Evolutionary conservation across 495 filamentous ascomycete genomes (phyloP).

Genomic region (Penicillium dipodomyicola): DNA sequence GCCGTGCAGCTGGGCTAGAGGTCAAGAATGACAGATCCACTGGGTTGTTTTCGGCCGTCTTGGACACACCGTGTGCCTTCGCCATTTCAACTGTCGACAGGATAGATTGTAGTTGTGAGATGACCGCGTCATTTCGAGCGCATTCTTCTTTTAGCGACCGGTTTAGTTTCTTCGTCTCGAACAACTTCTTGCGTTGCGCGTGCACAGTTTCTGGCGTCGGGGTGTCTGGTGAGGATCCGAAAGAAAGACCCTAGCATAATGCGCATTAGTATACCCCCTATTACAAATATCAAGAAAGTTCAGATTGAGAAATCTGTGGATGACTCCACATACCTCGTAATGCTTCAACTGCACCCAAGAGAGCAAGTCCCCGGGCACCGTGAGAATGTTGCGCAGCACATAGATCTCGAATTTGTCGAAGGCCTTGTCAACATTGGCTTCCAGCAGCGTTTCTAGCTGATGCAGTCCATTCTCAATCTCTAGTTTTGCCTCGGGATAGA

Average conservation of each 20-base stretch:
- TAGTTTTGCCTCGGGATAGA: constrained; percentile 59
- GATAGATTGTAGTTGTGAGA: constrained; percentile 62
- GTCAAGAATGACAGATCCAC: constrained; percentile 56
- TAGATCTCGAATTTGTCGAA: constrained; percentile 83
- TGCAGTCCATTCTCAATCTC: constrained; percentile 91
- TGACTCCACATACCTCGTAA: constrained; percentile 64
- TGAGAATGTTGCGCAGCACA: constrained; percentile 83
- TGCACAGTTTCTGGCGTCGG: constrained; percentile 66
- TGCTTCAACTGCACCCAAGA: constrained; percentile 78
- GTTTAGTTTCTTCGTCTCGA: constrained; percentile 79
- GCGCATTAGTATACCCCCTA: constrained; percentile 16
- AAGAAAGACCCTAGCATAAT: constrained; percentile 34
- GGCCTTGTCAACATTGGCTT: constrained; percentile 69
- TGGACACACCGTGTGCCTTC: constrained; percentile 25
- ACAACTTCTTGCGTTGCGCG: constrained; percentile 68
- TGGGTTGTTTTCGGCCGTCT: constrained; percentile 18
- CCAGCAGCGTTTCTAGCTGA: constrained; percentile 92
- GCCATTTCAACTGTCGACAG: constrained; percentile 34
- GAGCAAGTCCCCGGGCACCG: constrained; percentile 67
- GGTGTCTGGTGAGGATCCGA: constrained; percentile 33
- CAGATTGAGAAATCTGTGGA: background rate
- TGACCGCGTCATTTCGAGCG: constrained; percentile 70
- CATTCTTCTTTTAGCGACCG: constrained; percentile 69
- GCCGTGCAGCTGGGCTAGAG: constrained; percentile 41
- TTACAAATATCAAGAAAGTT: background rate